These are phyloP conservation scores for Suillus plorans DNA, from an alignment of 768 basidiomycete species.

Conservation along the genomic window DNA sequence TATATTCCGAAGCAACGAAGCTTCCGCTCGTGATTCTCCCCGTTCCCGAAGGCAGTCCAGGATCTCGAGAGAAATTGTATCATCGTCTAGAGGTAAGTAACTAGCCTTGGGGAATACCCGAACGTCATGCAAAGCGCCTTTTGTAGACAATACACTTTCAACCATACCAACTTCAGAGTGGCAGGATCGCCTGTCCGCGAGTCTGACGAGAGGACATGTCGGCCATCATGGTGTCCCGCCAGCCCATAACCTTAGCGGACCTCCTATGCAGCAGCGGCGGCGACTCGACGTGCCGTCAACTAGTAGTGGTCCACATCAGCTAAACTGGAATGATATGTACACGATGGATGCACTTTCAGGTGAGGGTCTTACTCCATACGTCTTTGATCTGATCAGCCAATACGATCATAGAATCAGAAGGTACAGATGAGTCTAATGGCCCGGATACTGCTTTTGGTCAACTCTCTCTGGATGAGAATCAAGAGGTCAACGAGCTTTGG, in stretches of 20 bases:
- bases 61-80: slow-evolving; percentile 77
- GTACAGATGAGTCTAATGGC: slow-evolving; percentile 41
- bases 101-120: slow-evolving; percentile 5
- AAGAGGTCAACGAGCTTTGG: slow-evolving; percentile 51
- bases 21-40: slow-evolving; percentile 50
- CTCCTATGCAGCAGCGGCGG: slow-evolving; percentile 46
- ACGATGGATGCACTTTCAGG: slow-evolving; percentile 48
- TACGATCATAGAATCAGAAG: slow-evolving; percentile 33
- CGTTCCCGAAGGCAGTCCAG: slow-evolving; percentile 72
- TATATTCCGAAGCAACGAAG: slow-evolving; percentile 60
- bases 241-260: slow-evolving; percentile 28
- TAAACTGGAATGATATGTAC: slow-evolving; percentile 63
- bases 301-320: slow-evolving; percentile 19
- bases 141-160: slow-evolving; percentile 54
- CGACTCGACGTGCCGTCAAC: slow-evolving; percentile 35
- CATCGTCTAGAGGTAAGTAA: slow-evolving; percentile 55
- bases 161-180: slow-evolving; percentile 72
- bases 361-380: slow-evolving; percentile 9
- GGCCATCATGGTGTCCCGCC: slow-evolving; percentile 17
- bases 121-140: slow-evolving; percentile 8
- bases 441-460: slow-evolving; percentile 63
- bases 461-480: slow-evolving; percentile 73
- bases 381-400: slow-evolving; percentile 18
- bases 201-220: slow-evolving; percentile 38
- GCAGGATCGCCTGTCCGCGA: slow-evolving; percentile 70